Evolutionary conservation across 2,329 filamentous ascomycete genomes (phyloP).

Genomic region (Tricladium varicosporioides): DNA sequence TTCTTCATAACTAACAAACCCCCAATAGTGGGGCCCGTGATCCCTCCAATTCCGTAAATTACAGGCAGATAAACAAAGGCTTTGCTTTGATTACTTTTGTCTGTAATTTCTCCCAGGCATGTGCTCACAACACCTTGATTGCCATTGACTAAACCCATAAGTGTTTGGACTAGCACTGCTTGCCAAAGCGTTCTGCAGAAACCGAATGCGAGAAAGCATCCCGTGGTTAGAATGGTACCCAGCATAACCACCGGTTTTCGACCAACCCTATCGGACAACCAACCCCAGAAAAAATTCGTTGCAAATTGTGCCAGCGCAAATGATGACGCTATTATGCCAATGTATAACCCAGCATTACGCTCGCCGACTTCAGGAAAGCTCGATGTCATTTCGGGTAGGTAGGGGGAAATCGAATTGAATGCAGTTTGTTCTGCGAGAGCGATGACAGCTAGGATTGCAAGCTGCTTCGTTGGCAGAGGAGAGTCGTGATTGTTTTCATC

Average conservation of each 20-base stretch:
- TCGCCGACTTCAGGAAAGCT: constrained; percentile 76
- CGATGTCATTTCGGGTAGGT: constrained; percentile 88
- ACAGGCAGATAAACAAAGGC: constrained; percentile 95
- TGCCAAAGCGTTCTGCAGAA: constrained; percentile 83
- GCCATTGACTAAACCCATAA: constrained; percentile 93
- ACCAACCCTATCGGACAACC: constrained; percentile 74
- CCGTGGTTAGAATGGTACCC: constrained; percentile 78
- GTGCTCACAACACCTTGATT: constrained; percentile 94
- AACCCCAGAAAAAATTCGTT: constrained; percentile 91
- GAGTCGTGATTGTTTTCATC: constrained; percentile 42
- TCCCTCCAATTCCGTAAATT: constrained; percentile 92
- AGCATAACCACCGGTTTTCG: constrained; percentile 79
- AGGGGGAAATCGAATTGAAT: constrained; percentile 93
- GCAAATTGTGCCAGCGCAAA: constrained; percentile 91
- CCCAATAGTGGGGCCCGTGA: constrained; percentile 89
- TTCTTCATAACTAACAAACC: constrained; percentile 70
- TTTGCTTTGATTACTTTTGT: constrained; percentile 87
- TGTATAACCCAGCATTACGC: constrained; percentile 76
- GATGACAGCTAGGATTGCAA: constrained; percentile 81
- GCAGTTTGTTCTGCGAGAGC: constrained; percentile 94
- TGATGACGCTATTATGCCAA: constrained; percentile 83
- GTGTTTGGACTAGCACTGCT: constrained; percentile 76
- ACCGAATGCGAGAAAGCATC: constrained; percentile 82
- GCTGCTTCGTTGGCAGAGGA: constrained; percentile 78
- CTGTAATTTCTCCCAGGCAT: constrained; percentile 90